phyloP scores from a whole-genome alignment of 768 basidiomycete genomes.

The Rhizopogon vinicolor region DNA sequence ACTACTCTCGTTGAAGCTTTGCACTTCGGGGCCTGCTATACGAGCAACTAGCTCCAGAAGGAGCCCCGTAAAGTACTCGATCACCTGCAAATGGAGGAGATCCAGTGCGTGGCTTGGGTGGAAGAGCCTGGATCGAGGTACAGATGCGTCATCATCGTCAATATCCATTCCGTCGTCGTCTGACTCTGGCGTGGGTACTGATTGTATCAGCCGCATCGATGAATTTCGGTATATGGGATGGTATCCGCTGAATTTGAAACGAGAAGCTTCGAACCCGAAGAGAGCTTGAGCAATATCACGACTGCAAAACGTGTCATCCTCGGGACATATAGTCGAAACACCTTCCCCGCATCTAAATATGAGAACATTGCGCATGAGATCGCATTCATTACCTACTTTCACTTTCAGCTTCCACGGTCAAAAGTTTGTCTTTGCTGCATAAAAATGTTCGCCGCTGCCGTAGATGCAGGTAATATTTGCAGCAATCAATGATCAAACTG shows the following conservation, averaged over 20 bases:
- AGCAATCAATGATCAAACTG: slow-evolving; percentile 71
- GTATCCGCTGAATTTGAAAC: slow-evolving; percentile 36
- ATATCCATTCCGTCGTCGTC: slow-evolving; percentile 54
- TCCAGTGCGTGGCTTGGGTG: slow-evolving; percentile 57
- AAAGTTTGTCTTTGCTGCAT: slow-evolving; percentile 66
- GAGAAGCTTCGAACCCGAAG: slow-evolving; percentile 36
- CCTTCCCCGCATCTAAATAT: slow-evolving; percentile 17
- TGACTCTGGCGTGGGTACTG: slow-evolving; percentile 14
- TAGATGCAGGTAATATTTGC: slow-evolving; percentile 47
- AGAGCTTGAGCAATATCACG: slow-evolving; percentile 45
- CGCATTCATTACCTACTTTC: slow-evolving; percentile 30
- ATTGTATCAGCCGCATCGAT: slow-evolving; percentile 12
- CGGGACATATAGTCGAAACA: slow-evolving; percentile 22
- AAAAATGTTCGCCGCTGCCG: slow-evolving; percentile 47
- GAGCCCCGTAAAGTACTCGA: slow-evolving; percentile 63
- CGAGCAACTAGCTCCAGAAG: slow-evolving; percentile 54
- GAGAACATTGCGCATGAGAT: background rate
- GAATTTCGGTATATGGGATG: slow-evolving; percentile 33
- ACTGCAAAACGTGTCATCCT: slow-evolving; percentile 40
- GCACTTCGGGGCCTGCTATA: slow-evolving; percentile 46
- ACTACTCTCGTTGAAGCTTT: slow-evolving; percentile 25
- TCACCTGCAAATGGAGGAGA: slow-evolving; percentile 60
- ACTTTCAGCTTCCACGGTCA: slow-evolving; percentile 49
- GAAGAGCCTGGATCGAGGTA: slow-evolving; percentile 22
- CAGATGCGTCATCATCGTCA: slow-evolving; percentile 44